A percentile compares a stretch with the other conserved stretches of the same genome.
phyloP scores from a whole-genome alignment of 768 basidiomycete species.

The Rhodotorula babjevae region DNA sequence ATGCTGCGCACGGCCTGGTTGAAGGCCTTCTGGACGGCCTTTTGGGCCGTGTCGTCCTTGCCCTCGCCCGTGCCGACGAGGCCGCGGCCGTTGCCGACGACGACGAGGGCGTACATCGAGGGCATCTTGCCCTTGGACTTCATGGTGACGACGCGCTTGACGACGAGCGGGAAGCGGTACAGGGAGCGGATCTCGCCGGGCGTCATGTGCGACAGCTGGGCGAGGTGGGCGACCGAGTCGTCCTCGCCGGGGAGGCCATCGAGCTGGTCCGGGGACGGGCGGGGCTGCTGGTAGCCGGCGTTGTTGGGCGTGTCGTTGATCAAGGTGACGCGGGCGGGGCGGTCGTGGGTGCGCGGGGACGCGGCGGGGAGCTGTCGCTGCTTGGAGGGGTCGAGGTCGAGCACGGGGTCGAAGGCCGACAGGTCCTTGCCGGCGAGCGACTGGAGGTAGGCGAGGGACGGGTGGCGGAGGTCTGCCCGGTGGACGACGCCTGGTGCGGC shows the following conservation, averaged over 20 bases:
- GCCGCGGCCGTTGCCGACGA: conserved; percentile 77
- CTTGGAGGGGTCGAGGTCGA: conserved; percentile 33
- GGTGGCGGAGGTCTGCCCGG: conserved; percentile 18
- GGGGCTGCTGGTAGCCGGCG: conserved; percentile 20
- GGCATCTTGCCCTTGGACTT: conserved; percentile 88
- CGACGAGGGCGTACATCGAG: conserved; percentile 59
- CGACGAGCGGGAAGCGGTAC: conserved; percentile 47
- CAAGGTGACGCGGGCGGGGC: conserved; percentile 6
- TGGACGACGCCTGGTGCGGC: neutral
- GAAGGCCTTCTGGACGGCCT: conserved; percentile 59
- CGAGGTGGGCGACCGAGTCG: conserved; percentile 30
- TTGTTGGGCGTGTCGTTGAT: conserved; percentile 31
- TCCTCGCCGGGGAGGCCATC: conserved; percentile 37
- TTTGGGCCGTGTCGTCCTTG: conserved; percentile 59
- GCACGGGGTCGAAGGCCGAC: conserved; percentile 29
- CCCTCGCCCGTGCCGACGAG: conserved; percentile 77
- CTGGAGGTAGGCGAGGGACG: conserved; percentile 21
- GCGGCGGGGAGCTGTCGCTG: conserved; percentile 8
- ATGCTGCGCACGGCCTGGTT: conserved; percentile 73
- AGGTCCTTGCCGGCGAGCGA: conserved; percentile 19
- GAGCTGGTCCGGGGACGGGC: conserved; percentile 25
- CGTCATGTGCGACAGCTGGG: conserved; percentile 44
- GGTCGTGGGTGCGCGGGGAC: neutral
- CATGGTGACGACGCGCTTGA: conserved; percentile 69
- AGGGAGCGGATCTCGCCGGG: conserved; percentile 46